phyloP scores from a whole-genome alignment of 1,284 basidiomycete species.

The Cutaneotrichosporon cavernicola region DNA sequence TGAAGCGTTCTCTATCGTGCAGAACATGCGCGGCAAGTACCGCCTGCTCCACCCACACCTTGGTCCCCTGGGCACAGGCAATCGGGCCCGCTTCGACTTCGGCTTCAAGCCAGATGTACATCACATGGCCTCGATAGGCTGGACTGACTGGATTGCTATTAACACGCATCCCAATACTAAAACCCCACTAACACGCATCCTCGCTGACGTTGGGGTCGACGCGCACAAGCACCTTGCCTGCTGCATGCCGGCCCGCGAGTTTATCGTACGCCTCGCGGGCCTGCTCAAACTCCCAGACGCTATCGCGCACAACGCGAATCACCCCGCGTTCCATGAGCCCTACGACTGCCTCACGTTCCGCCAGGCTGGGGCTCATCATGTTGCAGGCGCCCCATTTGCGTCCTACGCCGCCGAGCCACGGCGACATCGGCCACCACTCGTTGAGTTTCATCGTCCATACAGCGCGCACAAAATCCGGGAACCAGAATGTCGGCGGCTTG shows the following conservation, averaged over 20 bases:
- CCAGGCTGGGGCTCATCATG: constrained; percentile 10
- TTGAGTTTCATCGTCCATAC: constrained; percentile 13
- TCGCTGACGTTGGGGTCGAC: constrained; percentile 7
- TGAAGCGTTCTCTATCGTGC: constrained; percentile 55
- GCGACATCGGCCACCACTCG: constrained; percentile 18
- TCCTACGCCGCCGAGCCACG: constrained; percentile 14
- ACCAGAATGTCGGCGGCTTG: constrained; percentile 11
- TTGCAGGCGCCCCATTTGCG: constrained; percentile 9
- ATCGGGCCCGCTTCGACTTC: constrained; percentile 55
- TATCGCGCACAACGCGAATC: constrained; percentile 14
- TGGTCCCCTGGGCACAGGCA: constrained; percentile 34
- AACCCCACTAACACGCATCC: background rate
- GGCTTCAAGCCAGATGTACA: constrained; percentile 51
- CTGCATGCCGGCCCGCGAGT: constrained; percentile 60
- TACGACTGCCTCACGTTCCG: constrained; percentile 16
- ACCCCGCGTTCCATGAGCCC: constrained; percentile 8
- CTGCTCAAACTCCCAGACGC: constrained; percentile 60
- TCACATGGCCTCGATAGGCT: constrained; percentile 23
- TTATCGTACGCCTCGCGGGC: constrained; percentile 62
- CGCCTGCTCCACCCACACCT: no score
- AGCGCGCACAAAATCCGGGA: constrained; percentile 17
- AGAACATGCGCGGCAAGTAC: constrained; percentile 43
- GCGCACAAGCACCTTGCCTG: constrained; percentile 61
- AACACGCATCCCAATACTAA: background rate
- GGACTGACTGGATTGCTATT: background rate